Base-by-base conservation (phyloP, 768 basidiomycete species). In the Pluteus cervinus region DNA sequence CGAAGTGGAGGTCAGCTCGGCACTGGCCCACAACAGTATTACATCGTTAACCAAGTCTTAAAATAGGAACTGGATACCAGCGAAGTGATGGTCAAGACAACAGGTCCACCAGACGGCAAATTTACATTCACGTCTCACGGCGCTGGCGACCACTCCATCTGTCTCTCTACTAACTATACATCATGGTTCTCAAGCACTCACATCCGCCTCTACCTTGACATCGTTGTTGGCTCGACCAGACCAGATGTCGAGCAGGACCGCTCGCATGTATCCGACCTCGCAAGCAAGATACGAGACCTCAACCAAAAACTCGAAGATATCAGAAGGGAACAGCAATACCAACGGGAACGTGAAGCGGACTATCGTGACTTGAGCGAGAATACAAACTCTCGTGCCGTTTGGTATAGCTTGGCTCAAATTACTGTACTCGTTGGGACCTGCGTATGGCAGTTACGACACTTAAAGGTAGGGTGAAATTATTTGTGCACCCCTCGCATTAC, bases 111-210 rank as follows among this genome's bases (percentile, higher is more conserved):
- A 16, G 86, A 94, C 34, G 87, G 96, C 20, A 79, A 79, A 41
- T 98, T 98, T 66, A 98, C 96, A 0, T 99, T 99, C 55, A 97
- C 96, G 18, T 96, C 94, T 4, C 91, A 96, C 56, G 90, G 93
- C 43, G 75, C 93, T 20, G 93, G 93, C 33, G 96, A 98, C 67
- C 96, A 99, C 65, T 81, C 87, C 37, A 96, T 99, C 54, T 99
- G 96, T 57, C 76, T 98, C 34, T 88, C 88, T 5, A 86, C 89
- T 14, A 94, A 94, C 59, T 85, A 90, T 62, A 82, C 89, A 2
- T 78, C 86, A 11, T 94, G 88, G 90, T 86, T 87, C 60, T 72
- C 75, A 40, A 74, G 68, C 52, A 79, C 88, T 2, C 93, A 97
- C 58, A 87, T 99, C 44, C 88, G 89, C 31, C 77, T 99, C 42